A percentile compares a stretch with the other conserved stretches of the same genome.
Conservation (phyloP, 805 yeast genomes). For the Wickerhamomyces tratensis region DNA sequence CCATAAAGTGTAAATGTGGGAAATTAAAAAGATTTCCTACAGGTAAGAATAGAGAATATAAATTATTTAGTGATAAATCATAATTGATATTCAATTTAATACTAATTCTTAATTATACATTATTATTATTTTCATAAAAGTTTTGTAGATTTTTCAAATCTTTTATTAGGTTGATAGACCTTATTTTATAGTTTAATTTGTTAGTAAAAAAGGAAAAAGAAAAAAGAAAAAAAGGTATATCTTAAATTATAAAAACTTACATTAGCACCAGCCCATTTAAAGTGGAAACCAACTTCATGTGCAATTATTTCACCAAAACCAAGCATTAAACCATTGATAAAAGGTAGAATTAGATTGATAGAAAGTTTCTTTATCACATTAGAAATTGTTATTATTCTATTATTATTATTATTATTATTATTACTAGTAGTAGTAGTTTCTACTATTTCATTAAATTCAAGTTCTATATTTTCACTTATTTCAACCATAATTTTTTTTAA, state of each 20-base stretch:
- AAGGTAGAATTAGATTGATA: conserved; percentile 75
- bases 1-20: conserved; percentile 46
- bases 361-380: conserved; percentile 28
- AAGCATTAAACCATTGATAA: conserved; percentile 87
- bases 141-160: conserved; percentile 13
- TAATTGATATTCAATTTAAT: too few species aligned
- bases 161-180: conserved; percentile 25
- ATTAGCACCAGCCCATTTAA: conserved; percentile 67
- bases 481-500: too few species aligned
- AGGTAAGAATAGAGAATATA: conserved; percentile 43
- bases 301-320: conserved; percentile 95
- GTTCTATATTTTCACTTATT: too few species aligned
- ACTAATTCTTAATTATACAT: neutral
- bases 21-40: conserved; percentile 46
- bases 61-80: conserved; percentile 32
- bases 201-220: neutral
- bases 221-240: neutral
- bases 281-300: conserved; percentile 79
- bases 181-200: too few species aligned
- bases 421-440: too few species aligned
- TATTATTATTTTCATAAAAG: conserved; percentile 1
- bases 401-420: too few species aligned
- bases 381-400: neutral
- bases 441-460: too few species aligned
- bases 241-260: conserved; percentile 23